These are phyloP conservation scores for Moricandia arvensis DNA, from an alignment of 345 rosid species.

Conservation along the genomic window DNA sequence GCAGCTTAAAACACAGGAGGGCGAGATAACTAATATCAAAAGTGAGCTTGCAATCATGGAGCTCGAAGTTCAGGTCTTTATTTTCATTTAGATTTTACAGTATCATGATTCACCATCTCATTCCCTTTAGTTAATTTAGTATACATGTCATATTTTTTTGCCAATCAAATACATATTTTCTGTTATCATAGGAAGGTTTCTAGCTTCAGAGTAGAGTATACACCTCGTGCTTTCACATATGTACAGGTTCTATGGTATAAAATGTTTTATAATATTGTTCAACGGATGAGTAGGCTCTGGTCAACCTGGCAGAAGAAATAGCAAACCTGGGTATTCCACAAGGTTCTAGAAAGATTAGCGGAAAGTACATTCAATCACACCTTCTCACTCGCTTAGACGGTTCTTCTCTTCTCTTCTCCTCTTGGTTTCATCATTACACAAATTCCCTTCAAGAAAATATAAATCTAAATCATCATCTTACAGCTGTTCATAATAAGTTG, in stretches of 20 bases:
- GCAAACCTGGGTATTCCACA: conserved; percentile 57
- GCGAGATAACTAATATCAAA: conserved; percentile 64
- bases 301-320: conserved; percentile 68
- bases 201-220: not conserved
- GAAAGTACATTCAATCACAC: conserved; percentile 84
- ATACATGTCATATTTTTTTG: not conserved
- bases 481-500: conserved; percentile 64
- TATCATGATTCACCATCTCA: not conserved
- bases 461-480: not conserved
- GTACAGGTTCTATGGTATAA: not conserved
- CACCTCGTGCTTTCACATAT: not conserved
- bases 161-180: not conserved
- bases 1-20: conserved; percentile 61
- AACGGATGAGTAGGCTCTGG: conserved; percentile 50
- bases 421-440: not conserved
- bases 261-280: not conserved
- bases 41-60: conserved; percentile 80
- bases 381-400: conserved; percentile 74
- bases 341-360: conserved; percentile 83
- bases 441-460: not conserved
- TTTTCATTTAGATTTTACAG: not conserved
- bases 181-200: not conserved
- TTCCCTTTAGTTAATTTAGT: conserved; percentile 1
- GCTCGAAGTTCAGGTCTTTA: conserved; percentile 70
- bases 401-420: conserved; percentile 22